Conservation (phyloP, 805 yeast species). For the Metschnikowia reukaufii region DNA sequence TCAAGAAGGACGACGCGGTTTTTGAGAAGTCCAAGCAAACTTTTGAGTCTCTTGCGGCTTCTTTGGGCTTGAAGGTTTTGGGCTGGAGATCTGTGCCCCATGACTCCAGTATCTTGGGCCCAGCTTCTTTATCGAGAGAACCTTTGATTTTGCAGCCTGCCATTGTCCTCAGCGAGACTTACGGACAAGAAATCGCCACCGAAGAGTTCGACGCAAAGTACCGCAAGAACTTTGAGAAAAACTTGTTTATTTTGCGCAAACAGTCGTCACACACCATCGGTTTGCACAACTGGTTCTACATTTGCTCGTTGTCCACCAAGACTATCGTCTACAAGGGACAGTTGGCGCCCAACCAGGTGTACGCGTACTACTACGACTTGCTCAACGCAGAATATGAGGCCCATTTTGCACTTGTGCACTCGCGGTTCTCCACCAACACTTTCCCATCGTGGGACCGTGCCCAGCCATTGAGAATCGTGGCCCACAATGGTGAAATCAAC, state of each 20-base stretch:
- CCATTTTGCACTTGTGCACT: constrained; percentile 94
- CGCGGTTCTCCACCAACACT: constrained; percentile 96
- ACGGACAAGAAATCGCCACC: constrained; percentile 33
- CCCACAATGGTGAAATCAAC: constrained; percentile 98
- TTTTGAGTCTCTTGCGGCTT: constrained; percentile 76
- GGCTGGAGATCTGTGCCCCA: constrained; percentile 97
- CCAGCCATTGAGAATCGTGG: constrained; percentile 95
- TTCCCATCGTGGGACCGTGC: constrained; percentile 99
- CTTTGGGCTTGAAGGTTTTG: constrained; percentile 75
- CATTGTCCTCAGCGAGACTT: constrained; percentile 57
- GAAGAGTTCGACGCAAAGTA: constrained; percentile 57
- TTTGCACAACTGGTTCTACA: constrained; percentile 95
- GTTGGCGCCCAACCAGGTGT: constrained; percentile 94
- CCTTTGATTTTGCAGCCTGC: constrained; percentile 92
- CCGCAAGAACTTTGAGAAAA: constrained; percentile 73
- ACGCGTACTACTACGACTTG: constrained; percentile 90
- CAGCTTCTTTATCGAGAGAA: constrained; percentile 91
- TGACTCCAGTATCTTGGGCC: constrained; percentile 91
- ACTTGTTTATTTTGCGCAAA: constrained; percentile 82
- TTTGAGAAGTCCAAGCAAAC: constrained; percentile 69
- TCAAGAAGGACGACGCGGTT: constrained; percentile 79
- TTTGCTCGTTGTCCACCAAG: constrained; percentile 84
- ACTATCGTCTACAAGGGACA: constrained; percentile 97
- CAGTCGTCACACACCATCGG: constrained; percentile 90
- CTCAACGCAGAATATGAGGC: constrained; percentile 90